Conservation (phyloP, 106 monocot genomes). For the Allium fistulosum region DNA sequence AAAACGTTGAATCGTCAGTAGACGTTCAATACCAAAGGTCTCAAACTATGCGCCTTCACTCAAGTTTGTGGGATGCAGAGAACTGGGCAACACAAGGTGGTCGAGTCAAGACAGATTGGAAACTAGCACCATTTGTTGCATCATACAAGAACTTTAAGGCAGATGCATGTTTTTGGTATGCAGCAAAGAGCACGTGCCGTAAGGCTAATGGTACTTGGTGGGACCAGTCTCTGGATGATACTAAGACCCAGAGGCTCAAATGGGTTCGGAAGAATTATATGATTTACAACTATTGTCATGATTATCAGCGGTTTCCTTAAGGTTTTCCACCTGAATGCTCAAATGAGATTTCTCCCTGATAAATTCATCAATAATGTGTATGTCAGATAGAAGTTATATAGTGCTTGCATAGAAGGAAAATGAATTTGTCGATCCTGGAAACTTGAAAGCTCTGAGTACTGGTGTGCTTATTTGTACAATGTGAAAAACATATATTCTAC, state of each 20-base stretch:
- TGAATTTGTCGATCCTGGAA: too few species aligned
- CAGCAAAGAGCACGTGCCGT: neutral
- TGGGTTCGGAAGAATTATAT: conserved; percentile 36
- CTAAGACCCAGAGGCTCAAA: conserved; percentile 8
- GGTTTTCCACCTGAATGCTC: conserved; percentile 29
- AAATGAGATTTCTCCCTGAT: conserved; percentile 1
- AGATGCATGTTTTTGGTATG: conserved; percentile 16
- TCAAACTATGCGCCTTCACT: conserved; percentile 43
- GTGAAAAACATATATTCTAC: too few species aligned
- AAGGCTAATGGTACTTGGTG: conserved; percentile 12
- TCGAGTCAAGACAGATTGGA: conserved; percentile 47
- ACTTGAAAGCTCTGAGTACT: too few species aligned
- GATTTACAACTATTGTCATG: conserved; percentile 45
- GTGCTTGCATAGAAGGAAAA: too few species aligned
- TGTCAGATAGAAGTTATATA: neutral
- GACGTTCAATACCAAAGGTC: conserved; percentile 33
- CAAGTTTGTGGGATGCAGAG: conserved; percentile 52
- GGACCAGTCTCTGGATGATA: conserved; percentile 18
- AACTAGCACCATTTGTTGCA: conserved; percentile 33
- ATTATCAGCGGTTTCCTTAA: conserved; percentile 25
- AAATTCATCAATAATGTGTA: too few species aligned
- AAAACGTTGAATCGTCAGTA: conserved; percentile 22
- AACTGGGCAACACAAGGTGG: conserved; percentile 61
- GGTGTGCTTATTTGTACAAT: too few species aligned
- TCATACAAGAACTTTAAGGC: conserved; percentile 21